These are phyloP conservation scores for Diaporthe vexans DNA, from an alignment of 2,329 filamentous ascomycete species.

Conservation along the genomic window DNA sequence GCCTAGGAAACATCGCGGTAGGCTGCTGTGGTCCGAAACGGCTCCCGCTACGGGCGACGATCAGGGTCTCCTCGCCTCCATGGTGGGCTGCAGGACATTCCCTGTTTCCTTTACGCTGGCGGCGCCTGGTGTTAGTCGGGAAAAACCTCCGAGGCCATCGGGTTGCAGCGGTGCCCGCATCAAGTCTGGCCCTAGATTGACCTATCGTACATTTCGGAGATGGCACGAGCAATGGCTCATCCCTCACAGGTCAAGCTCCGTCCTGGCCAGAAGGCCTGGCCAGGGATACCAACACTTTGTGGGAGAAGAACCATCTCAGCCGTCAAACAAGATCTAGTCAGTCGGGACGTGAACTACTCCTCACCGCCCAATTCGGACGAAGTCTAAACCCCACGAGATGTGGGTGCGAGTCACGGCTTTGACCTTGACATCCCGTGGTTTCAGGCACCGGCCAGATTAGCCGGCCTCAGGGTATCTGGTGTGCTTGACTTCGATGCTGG, in stretches of 20 bases:
- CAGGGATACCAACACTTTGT: neutral
- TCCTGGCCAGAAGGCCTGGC: conserved; percentile 4
- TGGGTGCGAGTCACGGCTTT: conserved; percentile 34
- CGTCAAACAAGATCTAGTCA: conserved; percentile 23
- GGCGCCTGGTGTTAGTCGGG: conserved; percentile 27
- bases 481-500: conserved; percentile 1
- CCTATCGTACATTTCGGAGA: conserved; percentile 17
- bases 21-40: conserved; percentile 20
- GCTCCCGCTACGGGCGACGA: conserved; percentile 32
- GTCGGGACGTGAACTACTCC: conserved; percentile 26
- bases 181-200: neutral
- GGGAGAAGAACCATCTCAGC: conserved; percentile 15
- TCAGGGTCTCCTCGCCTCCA: conserved; percentile 32
- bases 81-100: conserved; percentile 19
- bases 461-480: conserved; percentile 3
- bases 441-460: conserved; percentile 26
- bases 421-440: conserved; percentile 24
- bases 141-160: conserved; percentile 23
- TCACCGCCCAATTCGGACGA: conserved; percentile 33
- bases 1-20: conserved; percentile 15
- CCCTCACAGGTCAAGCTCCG: neutral
- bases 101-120: conserved; percentile 3
- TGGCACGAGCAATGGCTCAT: conserved; percentile 19
- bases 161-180: conserved; percentile 1
- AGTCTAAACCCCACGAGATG: conserved; percentile 37